Percentiles rank a stretch among this genome's conserved stretches.
These are phyloP conservation scores for Gynandropsis gynandra DNA, from an alignment of 345 rosid species.

Conservation along the genomic window DNA sequence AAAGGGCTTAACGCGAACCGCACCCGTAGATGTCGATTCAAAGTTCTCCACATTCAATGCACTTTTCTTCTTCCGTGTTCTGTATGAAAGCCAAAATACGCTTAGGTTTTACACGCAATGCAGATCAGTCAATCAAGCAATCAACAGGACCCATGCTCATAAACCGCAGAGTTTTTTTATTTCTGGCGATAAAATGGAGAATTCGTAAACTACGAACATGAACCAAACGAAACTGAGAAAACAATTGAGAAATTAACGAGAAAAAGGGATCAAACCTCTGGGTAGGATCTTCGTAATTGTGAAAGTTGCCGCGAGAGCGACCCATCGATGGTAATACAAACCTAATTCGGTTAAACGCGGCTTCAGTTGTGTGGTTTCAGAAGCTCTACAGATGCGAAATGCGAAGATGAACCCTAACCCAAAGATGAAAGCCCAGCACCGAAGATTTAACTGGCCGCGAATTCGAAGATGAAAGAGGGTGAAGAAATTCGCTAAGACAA, in stretches of 20 bases:
- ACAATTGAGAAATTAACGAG: background rate
- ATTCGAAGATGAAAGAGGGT: background rate
- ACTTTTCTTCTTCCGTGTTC: slow-evolving; percentile 90
- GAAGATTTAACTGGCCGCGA: slow-evolving; percentile 2
- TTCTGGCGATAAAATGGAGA: no score
- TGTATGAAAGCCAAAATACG: slow-evolving; percentile 27
- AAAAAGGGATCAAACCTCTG: slow-evolving; percentile 49
- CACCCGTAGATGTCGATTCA: slow-evolving; percentile 70
- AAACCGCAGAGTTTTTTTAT: no score
- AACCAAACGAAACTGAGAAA: background rate
- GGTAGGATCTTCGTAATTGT: slow-evolving; percentile 87
- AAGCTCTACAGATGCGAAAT: background rate
- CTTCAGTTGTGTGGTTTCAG: no score
- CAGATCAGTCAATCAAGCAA: background rate
- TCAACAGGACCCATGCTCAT: background rate
- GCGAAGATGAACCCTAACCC: background rate
- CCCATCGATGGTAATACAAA: slow-evolving; percentile 43
- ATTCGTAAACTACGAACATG: background rate
- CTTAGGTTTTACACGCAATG: slow-evolving; percentile 2
- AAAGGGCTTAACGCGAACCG: background rate
- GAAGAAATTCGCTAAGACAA: no score
- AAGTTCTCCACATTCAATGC: slow-evolving; percentile 66
- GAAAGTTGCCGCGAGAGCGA: slow-evolving; percentile 93
- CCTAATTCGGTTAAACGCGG: no score
- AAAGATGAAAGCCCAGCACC: background rate